These are phyloP conservation scores for Singerocomus rubriflavus DNA, from an alignment of 1,284 basidiomycete species.

Conservation along the genomic window DNA sequence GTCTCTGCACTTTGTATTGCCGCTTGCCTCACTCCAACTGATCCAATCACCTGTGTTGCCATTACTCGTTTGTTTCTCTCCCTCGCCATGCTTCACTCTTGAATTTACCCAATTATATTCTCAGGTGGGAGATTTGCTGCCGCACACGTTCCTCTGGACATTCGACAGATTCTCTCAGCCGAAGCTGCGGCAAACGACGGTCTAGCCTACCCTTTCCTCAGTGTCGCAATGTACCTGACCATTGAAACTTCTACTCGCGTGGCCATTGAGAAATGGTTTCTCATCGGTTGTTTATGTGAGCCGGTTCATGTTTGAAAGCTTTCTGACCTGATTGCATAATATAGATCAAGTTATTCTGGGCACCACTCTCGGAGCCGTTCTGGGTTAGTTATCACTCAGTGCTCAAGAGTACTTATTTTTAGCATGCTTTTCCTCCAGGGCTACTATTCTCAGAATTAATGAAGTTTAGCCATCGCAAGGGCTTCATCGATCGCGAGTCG, in stretches of 20 bases:
- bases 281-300: slow-evolving; percentile 77
- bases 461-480: slow-evolving; percentile 73
- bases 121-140: slow-evolving; percentile 86
- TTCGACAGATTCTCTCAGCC: slow-evolving; percentile 84
- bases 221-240: slow-evolving; percentile 84
- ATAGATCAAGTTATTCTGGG: slow-evolving; percentile 87
- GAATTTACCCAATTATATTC: slow-evolving; percentile 37
- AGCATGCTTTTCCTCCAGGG: slow-evolving; percentile 40
- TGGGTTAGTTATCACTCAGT: slow-evolving; percentile 47
- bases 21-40: slow-evolving; percentile 91
- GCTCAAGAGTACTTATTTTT: not conserved
- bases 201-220: slow-evolving; percentile 89
- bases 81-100: not conserved
- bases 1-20: slow-evolving; percentile 82
- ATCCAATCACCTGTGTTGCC: slow-evolving; percentile 72
- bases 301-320: slow-evolving; percentile 12
- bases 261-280: slow-evolving; percentile 76
- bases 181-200: slow-evolving; percentile 90
- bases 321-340: slow-evolving; percentile 5
- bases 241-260: slow-evolving; percentile 61
- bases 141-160: slow-evolving; percentile 81
- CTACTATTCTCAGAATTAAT: slow-evolving; percentile 75
- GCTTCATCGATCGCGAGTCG: slow-evolving; percentile 87
- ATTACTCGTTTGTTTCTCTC: slow-evolving; percentile 29
- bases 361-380: slow-evolving; percentile 66